Evolutionary conservation across 192 early-diverging fungal genomes (phyloP).

Genomic region (Gorgonomyces haynaldii): DNA sequence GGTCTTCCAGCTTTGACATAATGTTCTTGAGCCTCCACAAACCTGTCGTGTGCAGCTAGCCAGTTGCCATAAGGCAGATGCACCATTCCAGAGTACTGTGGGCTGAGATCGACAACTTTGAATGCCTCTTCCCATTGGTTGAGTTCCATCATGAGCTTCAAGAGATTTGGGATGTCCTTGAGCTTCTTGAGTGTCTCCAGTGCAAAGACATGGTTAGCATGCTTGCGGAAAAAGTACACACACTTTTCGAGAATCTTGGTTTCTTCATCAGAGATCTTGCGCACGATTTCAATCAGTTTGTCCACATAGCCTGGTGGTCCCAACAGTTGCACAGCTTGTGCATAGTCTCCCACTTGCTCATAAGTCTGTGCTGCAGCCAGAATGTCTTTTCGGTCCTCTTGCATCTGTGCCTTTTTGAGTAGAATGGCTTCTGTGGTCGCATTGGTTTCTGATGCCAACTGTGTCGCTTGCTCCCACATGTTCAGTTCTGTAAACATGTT

Average conservation of each 20-base stretch:
- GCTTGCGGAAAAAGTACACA: constrained; percentile 35
- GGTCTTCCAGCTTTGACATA: constrained; percentile 41
- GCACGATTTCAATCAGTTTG: constrained; percentile 36
- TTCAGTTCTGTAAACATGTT: constrained; percentile 48
- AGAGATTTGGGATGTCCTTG: constrained; percentile 34
- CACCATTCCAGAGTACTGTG: constrained; percentile 26
- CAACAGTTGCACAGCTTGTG: constrained; percentile 42
- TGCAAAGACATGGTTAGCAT: constrained; percentile 29
- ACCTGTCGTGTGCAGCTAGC: constrained; percentile 41
- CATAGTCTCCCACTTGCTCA: constrained; percentile 43
- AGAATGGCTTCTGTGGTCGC: constrained; percentile 30
- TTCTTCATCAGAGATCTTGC: constrained; percentile 26
- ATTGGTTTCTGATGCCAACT: constrained; percentile 36
- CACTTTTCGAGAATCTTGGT: constrained; percentile 32
- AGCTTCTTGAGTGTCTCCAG: constrained; percentile 40
- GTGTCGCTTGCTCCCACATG: constrained; percentile 47
- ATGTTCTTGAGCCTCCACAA: constrained; percentile 41
- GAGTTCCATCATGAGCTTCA: constrained; percentile 33
- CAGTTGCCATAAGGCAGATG: constrained; percentile 47
- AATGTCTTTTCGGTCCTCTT: constrained; percentile 41
- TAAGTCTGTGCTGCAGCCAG: constrained; percentile 45
- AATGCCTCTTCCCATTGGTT: constrained; percentile 49
- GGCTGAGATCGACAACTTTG: constrained; percentile 34
- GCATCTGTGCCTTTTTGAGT: constrained; percentile 44
- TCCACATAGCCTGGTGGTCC: constrained; percentile 38